These are phyloP conservation scores for Echites panduratus DNA, from an alignment of 257 asterid genomes.

Conservation along the genomic window DNA sequence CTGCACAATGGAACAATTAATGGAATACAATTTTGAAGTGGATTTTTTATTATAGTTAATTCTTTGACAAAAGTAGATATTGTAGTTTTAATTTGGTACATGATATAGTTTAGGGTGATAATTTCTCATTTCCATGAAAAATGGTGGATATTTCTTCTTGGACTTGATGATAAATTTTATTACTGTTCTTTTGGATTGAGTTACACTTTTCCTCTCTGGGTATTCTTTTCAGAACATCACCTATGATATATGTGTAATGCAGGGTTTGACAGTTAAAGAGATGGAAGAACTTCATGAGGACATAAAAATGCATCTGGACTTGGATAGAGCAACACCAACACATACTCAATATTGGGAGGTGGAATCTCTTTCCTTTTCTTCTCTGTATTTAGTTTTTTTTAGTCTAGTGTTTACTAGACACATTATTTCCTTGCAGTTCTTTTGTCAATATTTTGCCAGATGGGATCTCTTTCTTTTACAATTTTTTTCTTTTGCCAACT, in stretches of 20 bases:
- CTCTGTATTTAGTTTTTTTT: not conserved
- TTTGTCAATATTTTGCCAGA: conserved; percentile 61
- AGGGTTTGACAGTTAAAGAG: conserved; percentile 84
- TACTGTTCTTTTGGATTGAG: not conserved
- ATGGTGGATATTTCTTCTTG: not conserved
- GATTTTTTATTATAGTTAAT: not conserved
- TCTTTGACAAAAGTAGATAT: not conserved
- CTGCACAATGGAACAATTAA: not conserved
- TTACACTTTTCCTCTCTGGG: not conserved
- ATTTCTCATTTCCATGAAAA: not conserved
- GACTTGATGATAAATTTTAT: not conserved
- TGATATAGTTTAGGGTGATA: not conserved
- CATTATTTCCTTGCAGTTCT: conserved; percentile 1
- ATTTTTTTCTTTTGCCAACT: not conserved
- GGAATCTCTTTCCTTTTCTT: conserved; percentile 2
- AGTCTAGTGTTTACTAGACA: not conserved
- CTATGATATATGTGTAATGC: conserved; percentile 10
- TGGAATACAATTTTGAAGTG: not conserved
- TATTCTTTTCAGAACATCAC: conserved; percentile 1
- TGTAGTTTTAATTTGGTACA: not conserved
- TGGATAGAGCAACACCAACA: conserved; percentile 79
- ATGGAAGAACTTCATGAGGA: conserved; percentile 93
- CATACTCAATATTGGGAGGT: conserved; percentile 91
- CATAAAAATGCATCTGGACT: conserved; percentile 87
- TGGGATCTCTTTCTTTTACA: conserved; percentile 15